Evolutionary conservation across 306 rosid genomes (phyloP), one percentile per base, ranked within the genome.

Genomic region (Cyclanthera cordifolia): DNA sequence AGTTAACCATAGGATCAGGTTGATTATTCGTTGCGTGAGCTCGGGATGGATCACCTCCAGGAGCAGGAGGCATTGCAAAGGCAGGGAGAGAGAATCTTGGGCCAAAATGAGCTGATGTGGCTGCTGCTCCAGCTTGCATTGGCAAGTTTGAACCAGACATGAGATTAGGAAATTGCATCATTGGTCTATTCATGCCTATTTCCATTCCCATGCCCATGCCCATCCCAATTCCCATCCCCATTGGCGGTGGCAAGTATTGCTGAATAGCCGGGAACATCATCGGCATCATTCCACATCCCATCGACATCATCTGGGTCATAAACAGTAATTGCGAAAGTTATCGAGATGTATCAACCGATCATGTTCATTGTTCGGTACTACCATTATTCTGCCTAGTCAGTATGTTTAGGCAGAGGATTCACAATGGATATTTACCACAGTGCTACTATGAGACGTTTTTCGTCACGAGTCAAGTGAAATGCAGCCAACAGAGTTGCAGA

Each of bases 241-340:
- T 79, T 4, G 70, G 53, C 1, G 86, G 56, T 15, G 92, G 84
- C 85, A 91, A 83, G 53, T 75, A 88, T 65, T 78, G 91, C 65
- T 85, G 95, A n/a, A 89, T 76, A 45, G 95, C 87, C 2, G 96
- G 86, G 75, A 78, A 87, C 90, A 87, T 91, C 95, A 91, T 87
- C 43, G 97, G 97, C 47, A 87, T 79, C 89, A 87, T 87, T 39
- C 96, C 87, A 27, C 85, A 89, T 71, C 96, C 96, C 95, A 89
- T 85, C 65, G 96, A 89, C 95, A 91, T 87, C 95, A 89, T 91
- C 97, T 91, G 84, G 82, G 76, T 39, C 5, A 59, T 72, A 80
- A 51, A 45, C 55, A 30, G 37, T 54, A 52, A 70, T 19, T 15
- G 23, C 25, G 4, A 39, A 16, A 5, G 60, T 30, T n/a, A 20